Evolutionary conservation across 169 alveolate genomes (phyloP).

Genomic region (Babesia bovis): DNA sequence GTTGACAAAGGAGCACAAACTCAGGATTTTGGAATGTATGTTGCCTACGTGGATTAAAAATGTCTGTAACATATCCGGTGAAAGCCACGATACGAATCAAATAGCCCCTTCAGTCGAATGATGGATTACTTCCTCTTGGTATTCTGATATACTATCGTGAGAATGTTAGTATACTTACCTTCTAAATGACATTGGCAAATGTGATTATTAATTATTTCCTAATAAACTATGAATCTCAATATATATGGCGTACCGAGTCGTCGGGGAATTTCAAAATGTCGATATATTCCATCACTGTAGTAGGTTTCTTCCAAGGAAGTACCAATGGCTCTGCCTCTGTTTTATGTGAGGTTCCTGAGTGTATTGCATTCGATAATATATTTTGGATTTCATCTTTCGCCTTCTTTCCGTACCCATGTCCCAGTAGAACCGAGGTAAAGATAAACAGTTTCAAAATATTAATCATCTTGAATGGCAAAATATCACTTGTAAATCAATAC

Average conservation of each 20-base stretch:
- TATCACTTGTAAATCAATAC: too few species aligned
- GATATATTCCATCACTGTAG: constrained; percentile 31
- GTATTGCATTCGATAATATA: constrained; percentile 25
- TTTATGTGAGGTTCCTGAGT: neutral
- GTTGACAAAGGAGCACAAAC: constrained; percentile 40
- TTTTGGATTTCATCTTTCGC: constrained; percentile 41
- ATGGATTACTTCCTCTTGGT: constrained; percentile 8
- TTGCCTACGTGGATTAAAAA: constrained; percentile 52
- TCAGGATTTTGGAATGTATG: constrained; percentile 9
- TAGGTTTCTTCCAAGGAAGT: constrained; percentile 52
- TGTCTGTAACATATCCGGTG: constrained; percentile 12
- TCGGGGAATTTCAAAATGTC: constrained; percentile 32
- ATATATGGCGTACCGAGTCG: constrained; percentile 15
- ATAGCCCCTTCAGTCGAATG: constrained; percentile 23
- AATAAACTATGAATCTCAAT: neutral
- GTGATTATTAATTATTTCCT: constrained; percentile 53
- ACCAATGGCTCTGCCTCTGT: constrained; percentile 29
- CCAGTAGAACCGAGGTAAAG: neutral
- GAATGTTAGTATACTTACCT: constrained; percentile 3
- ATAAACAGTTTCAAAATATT: neutral
- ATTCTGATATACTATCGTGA: constrained; percentile 5
- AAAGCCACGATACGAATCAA: neutral
- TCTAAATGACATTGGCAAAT: constrained; percentile 45
- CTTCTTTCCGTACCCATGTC: constrained; percentile 15
- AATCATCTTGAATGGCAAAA: neutral